A percentile compares a stretch with the other conserved stretches of the same genome.
phyloP scores from a whole-genome alignment of 352 stramenopile species.

The Phytophthora gonapodyides region DNA sequence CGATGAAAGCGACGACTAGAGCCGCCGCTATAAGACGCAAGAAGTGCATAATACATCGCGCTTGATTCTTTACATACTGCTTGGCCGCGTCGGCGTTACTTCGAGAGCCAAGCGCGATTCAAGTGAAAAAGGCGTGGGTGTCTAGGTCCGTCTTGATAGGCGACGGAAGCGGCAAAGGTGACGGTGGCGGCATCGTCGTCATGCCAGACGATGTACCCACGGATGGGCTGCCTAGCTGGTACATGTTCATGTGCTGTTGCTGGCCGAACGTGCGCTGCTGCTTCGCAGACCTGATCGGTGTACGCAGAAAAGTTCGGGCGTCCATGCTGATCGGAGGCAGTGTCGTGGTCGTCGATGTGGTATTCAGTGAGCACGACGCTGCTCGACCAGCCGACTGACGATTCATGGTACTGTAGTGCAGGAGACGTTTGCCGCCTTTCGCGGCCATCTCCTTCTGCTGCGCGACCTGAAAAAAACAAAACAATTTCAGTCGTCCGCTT shows the following conservation, averaged over 20 bases:
- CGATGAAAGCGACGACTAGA: slow-evolving; percentile 45
- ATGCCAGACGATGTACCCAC: slow-evolving; percentile 22
- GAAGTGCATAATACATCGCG: slow-evolving; percentile 21
- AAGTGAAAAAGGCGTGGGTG: slow-evolving; percentile 87
- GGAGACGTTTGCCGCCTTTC: slow-evolving; percentile 45
- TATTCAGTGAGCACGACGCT: slow-evolving; percentile 25
- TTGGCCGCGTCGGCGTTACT: background rate
- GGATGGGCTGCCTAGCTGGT: slow-evolving; percentile 27
- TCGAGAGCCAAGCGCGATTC: slow-evolving; percentile 14
- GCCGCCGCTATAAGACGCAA: background rate
- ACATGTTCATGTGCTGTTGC: slow-evolving; percentile 29
- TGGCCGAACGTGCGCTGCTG: slow-evolving; percentile 30
- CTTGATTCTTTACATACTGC: slow-evolving; percentile 25
- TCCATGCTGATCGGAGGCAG: slow-evolving; percentile 42
- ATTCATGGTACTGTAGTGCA: slow-evolving; percentile 37
- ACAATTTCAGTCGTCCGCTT: slow-evolving; percentile 4
- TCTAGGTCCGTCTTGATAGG: slow-evolving; percentile 87
- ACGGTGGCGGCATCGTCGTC: slow-evolving; percentile 36
- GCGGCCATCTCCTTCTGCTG: slow-evolving; percentile 77
- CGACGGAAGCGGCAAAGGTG: slow-evolving; percentile 67
- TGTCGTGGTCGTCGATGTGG: slow-evolving; percentile 27
- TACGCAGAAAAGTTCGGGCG: slow-evolving; percentile 33
- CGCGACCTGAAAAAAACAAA: slow-evolving; percentile 38
- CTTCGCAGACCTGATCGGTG: slow-evolving; percentile 33
- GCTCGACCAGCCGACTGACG: slow-evolving; percentile 18